phyloP scores from a whole-genome alignment of 768 basidiomycete species.

The Psilocybe cubensis region DNA sequence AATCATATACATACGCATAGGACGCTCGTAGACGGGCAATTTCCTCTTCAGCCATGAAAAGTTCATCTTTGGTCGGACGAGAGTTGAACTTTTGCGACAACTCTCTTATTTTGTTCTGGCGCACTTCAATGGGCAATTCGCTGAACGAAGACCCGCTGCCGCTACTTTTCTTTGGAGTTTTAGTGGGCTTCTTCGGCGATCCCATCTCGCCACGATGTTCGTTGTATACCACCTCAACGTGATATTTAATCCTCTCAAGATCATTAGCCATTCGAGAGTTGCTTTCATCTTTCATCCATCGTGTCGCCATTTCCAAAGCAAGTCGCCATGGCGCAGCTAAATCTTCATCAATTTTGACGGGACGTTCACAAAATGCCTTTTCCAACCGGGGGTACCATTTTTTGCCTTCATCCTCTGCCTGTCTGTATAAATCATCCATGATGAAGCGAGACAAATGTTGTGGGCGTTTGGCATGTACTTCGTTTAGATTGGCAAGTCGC shows the following conservation, averaged over 20 bases:
- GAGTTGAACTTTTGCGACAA: slow-evolving; percentile 48
- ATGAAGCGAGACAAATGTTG: slow-evolving; percentile 34
- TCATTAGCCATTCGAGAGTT: slow-evolving; percentile 30
- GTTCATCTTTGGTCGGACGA: slow-evolving; percentile 18
- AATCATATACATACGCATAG: slow-evolving; percentile 53
- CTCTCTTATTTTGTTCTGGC: slow-evolving; percentile 56
- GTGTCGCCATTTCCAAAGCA: slow-evolving; percentile 27
- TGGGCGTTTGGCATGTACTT: slow-evolving; percentile 25
- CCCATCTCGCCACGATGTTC: slow-evolving; percentile 31
- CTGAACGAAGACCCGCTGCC: slow-evolving; percentile 36
- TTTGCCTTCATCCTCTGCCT: slow-evolving; percentile 27
- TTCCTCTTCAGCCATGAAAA: slow-evolving; percentile 34
- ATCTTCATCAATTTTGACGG: slow-evolving; percentile 28
- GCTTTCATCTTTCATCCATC: slow-evolving; percentile 22
- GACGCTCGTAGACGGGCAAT: slow-evolving; percentile 51
- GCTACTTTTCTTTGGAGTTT: slow-evolving; percentile 24
- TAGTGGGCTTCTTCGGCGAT: slow-evolving; percentile 20
- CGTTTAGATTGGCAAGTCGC: slow-evolving; percentile 21
- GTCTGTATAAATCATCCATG: slow-evolving; percentile 43
- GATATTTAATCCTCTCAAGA: slow-evolving; percentile 38
- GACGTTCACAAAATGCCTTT: slow-evolving; percentile 21
- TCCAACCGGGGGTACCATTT: slow-evolving; percentile 31
- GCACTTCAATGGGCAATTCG: slow-evolving; percentile 43
- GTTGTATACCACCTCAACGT: slow-evolving; percentile 40
- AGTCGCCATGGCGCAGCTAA: slow-evolving; percentile 36